Evolutionary conservation across 139 green algal species (phyloP).

Genomic region (Volvox reticuliferus): DNA sequence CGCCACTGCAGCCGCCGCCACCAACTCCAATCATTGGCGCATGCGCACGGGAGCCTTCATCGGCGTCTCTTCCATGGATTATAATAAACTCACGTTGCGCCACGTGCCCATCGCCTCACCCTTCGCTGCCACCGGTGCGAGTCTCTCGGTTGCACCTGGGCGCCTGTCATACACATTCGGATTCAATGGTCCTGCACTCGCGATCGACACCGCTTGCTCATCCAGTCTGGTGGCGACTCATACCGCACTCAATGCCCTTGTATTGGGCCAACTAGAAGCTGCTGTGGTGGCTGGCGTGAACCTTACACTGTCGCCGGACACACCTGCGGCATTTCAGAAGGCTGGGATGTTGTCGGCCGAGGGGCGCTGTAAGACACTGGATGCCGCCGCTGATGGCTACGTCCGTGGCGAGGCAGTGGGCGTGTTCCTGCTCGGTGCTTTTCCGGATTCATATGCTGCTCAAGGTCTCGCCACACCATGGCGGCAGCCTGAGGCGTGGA

Average conservation of each 20-base stretch:
- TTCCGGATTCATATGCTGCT: background rate
- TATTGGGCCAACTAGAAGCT: conserved; percentile 43
- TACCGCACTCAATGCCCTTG: conserved; percentile 55
- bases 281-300: conserved; percentile 81
- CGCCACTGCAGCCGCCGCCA: background rate
- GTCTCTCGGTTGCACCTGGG: conserved; percentile 79
- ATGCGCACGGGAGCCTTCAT: conserved; percentile 62
- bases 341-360: conserved; percentile 80
- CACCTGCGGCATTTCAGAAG: conserved; percentile 68
- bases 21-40: background rate
- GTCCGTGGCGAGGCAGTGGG: conserved; percentile 72
- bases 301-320: conserved; percentile 75
- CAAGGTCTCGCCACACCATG: background rate
- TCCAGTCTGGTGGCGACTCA: conserved; percentile 78
- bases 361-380: conserved; percentile 90
- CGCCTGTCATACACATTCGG: conserved; percentile 81
- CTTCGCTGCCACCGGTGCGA: conserved; percentile 69
- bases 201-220: conserved; percentile 79
- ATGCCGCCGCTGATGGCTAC: conserved; percentile 88
- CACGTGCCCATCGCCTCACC: conserved; percentile 20
- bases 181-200: conserved; percentile 76
- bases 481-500: conserved; percentile 28
- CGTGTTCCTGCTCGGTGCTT: conserved; percentile 9
- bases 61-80: conserved; percentile 72
- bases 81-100: conserved; percentile 66